phyloP scores from a whole-genome alignment of 345 rosid genomes.

The Syzygium aqueum region DNA sequence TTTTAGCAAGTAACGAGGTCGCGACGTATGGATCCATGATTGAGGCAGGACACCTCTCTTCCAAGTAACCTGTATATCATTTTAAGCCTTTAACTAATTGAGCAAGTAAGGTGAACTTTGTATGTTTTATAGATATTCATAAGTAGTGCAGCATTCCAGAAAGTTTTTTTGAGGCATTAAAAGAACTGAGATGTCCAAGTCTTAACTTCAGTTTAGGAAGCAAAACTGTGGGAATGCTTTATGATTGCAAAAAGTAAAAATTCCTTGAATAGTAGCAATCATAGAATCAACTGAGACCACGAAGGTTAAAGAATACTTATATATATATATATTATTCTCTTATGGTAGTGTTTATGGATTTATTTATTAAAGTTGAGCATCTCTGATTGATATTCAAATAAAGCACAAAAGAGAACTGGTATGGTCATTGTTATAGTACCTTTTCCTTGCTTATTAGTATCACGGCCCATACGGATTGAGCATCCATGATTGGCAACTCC shows the following conservation, averaged over 20 bases:
- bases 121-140: too few relatives aligned
- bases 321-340: background rate
- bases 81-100: background rate
- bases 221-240: background rate
- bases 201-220: background rate
- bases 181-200: background rate
- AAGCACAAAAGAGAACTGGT: background rate
- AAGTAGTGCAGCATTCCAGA: background rate
- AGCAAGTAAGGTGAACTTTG: background rate
- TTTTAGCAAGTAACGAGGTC: conserved; percentile 63
- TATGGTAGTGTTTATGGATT: background rate
- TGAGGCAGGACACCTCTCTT: conserved; percentile 81
- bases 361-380: background rate
- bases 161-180: background rate
- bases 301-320: background rate
- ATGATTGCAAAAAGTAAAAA: too few relatives aligned
- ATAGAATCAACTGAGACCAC: background rate
- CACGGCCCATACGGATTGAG: conserved; percentile 85
- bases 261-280: background rate
- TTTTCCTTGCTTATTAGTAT: conserved; percentile 77
- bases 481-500: conserved; percentile 90
- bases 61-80: conserved; percentile 57
- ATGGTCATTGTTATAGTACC: conserved; percentile 20
- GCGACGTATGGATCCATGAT: conserved; percentile 94
- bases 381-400: background rate